Percentiles rank a stretch among this genome's conserved stretches.
These are phyloP conservation scores for Hypoxylon sp. DNA, from an alignment of 2,329 filamentous ascomycete genomes.

Conservation along the genomic window DNA sequence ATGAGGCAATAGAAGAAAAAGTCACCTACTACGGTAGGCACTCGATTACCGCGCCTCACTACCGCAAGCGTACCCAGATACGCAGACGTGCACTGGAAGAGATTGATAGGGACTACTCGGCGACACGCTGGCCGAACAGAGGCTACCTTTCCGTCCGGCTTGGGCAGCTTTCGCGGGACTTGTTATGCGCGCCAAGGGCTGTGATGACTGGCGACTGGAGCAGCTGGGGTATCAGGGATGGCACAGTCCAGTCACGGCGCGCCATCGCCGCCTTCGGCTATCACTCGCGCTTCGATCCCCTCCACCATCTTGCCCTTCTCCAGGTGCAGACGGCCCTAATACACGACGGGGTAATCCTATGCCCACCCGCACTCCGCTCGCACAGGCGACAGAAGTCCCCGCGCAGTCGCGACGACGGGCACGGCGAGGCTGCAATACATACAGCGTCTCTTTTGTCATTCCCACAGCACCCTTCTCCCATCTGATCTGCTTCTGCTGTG, in stretches of 20 bases:
- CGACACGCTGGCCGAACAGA: constrained; percentile 31
- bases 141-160: constrained; percentile 21
- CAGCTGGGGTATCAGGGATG: constrained; percentile 32
- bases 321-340: constrained; percentile 23
- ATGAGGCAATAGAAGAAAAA: constrained; percentile 1
- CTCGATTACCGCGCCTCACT: no score
- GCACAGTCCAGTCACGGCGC: constrained; percentile 25
- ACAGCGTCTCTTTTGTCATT: constrained; percentile 18
- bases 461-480: constrained; percentile 5
- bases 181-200: constrained; percentile 30
- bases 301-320: constrained; percentile 20
- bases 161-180: constrained; percentile 28
- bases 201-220: constrained; percentile 13
- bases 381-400: constrained; percentile 13
- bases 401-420: constrained; percentile 14
- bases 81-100: constrained; percentile 17
- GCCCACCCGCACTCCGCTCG: constrained; percentile 1
- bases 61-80: constrained; percentile 9
- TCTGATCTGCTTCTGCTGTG: constrained; percentile 3
- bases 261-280: constrained; percentile 24
- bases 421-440: constrained; percentile 27
- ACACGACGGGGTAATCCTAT: constrained; percentile 14
- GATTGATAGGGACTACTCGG: constrained; percentile 19
- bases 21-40: no score
- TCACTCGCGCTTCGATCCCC: constrained; percentile 25